Evolutionary conservation across 768 basidiomycete species (phyloP), one percentile per base, ranked within the genome.

Genomic region (Mrakia gelida): DNA sequence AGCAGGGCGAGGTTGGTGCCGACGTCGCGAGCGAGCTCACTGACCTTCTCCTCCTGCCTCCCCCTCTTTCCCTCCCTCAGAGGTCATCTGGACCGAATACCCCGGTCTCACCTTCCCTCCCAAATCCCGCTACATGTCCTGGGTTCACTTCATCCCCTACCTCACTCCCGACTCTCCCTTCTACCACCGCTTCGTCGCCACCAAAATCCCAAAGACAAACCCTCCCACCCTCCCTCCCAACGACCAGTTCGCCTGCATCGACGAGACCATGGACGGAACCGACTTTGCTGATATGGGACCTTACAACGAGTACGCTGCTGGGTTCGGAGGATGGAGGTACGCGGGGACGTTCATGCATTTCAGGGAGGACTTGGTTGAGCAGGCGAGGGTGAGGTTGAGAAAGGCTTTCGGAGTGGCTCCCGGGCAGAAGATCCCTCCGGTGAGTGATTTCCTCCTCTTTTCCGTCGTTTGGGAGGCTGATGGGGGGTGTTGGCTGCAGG

Each of bases 161-260:
- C 67, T 70, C 23, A 26, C 34, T 11, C 67, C 67, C 26, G 10
- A 10, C 67, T 70, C 67, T 11, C 67, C 59, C 26, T 59, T 59
- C 59, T 59, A 59, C 59, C 59, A 59, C 28, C 59, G 34, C 23
- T 41, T 41, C 41, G 34, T 41, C 38, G 26, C 34, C 21, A n/a
- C 34, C 38, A n/a, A 41, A 10, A 10, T 41, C 26, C 34, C 32
- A 9, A 21, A 56, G 23, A 15, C 18, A 10, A 45, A 52, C 49
- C 49, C 49, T 21, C 18, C 49, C 59, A 18, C 59, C 59, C 26
- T 70, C 23, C 18, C 34, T 41, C 67, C 67, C 15, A 70, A 70
- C 67, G 67, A 70, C 34, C 67, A 70, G 67, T 38, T 70, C 10
- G 67, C 67, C 21, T 70, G 67, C 38, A 41, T 70, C 38, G 67